Evolutionary conservation across 129 eudicot species (phyloP).

Genomic region (Calendula officinalis): DNA sequence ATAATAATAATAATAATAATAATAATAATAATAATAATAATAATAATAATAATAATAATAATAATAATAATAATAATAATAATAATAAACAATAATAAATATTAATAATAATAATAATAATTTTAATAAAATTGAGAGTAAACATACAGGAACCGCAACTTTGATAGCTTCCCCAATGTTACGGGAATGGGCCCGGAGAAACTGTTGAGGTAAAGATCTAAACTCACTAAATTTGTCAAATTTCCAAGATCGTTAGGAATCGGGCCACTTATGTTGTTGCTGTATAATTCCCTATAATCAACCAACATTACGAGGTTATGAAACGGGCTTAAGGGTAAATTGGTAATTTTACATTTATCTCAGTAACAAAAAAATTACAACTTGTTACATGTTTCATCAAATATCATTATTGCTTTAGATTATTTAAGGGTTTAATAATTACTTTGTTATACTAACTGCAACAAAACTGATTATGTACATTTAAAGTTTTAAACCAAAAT

Average conservation of each 20-base stretch:
- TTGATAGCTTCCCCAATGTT: slow-evolving; percentile 68
- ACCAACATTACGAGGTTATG: not conserved
- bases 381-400: not conserved
- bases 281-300: slow-evolving; percentile 73
- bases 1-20: too few species aligned
- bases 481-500: too few species aligned
- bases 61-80: too few species aligned
- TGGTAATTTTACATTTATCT: not conserved
- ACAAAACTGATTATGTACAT: too few species aligned
- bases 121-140: not conserved
- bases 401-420: too few species aligned
- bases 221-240: slow-evolving; percentile 82
- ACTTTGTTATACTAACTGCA: too few species aligned
- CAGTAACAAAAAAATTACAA: not conserved
- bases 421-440: too few species aligned
- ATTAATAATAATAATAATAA: too few species aligned
- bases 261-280: slow-evolving; percentile 83
- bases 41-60: too few species aligned
- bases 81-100: too few species aligned
- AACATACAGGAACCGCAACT: slow-evolving; percentile 75
- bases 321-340: not conserved
- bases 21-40: too few species aligned
- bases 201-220: slow-evolving; percentile 87
- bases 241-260: slow-evolving; percentile 84
- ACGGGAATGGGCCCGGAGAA: slow-evolving; percentile 83